A percentile compares a stretch with the other conserved stretches of the same genome.
Conservation (phyloP, 2,329 filamentous ascomycete genomes). For the Penicillium sp. region DNA sequence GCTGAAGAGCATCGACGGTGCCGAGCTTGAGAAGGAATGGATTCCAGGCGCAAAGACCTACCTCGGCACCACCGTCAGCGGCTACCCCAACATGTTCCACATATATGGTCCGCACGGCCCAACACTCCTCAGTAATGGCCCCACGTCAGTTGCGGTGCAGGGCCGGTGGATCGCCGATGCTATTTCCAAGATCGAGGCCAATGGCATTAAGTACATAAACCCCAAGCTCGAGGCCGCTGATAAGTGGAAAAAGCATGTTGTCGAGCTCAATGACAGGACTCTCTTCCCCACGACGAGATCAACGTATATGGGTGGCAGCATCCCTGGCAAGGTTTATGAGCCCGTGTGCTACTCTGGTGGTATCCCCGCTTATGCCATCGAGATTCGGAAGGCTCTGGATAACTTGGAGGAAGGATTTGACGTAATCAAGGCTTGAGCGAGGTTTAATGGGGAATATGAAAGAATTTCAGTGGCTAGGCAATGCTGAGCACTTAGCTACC, state of each 20-base stretch:
- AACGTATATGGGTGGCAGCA: slow-evolving; percentile 58
- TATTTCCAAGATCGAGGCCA: slow-evolving; percentile 50
- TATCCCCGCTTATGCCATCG: slow-evolving; percentile 13
- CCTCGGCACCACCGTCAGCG: slow-evolving; percentile 44
- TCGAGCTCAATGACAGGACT: slow-evolving; percentile 47
- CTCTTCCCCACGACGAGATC: slow-evolving; percentile 53
- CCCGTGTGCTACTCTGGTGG: slow-evolving; percentile 46
- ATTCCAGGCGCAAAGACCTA: slow-evolving; percentile 39
- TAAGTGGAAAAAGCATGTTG: slow-evolving; percentile 52
- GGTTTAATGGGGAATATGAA: too few species aligned
- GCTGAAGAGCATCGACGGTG: slow-evolving; percentile 34
- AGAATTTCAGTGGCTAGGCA: too few species aligned
- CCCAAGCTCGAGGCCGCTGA: slow-evolving; percentile 47
- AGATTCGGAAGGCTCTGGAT: slow-evolving; percentile 8
- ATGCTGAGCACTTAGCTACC: too few species aligned
- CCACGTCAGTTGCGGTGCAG: slow-evolving; percentile 56
- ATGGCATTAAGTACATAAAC: slow-evolving; percentile 54
- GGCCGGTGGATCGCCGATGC: slow-evolving; percentile 56
- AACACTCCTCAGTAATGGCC: slow-evolving; percentile 58
- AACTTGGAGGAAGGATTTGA: slow-evolving; percentile 13
- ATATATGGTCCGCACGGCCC: slow-evolving; percentile 60
- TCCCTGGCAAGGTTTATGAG: slow-evolving; percentile 57
- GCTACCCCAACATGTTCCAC: slow-evolving; percentile 53
- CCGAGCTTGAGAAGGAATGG: slow-evolving; percentile 39
- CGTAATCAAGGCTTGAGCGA: neutral